phyloP scores from a whole-genome alignment of 495 filamentous ascomycete genomes.

The Annulohypoxylon moriforme region DNA sequence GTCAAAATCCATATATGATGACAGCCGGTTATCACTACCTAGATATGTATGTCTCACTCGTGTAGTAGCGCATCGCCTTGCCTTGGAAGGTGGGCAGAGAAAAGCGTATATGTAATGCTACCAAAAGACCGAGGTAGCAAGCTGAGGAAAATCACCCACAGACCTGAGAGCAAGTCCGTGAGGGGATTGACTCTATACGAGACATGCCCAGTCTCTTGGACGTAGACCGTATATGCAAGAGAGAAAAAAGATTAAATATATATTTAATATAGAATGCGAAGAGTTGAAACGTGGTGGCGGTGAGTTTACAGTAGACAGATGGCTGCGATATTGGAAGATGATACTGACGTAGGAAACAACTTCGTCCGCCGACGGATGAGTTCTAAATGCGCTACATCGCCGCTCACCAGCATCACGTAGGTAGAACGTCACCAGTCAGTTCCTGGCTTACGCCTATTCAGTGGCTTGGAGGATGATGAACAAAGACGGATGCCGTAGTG shows the following conservation, averaged over 20 bases:
- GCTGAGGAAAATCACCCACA: not conserved
- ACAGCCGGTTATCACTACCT: not conserved
- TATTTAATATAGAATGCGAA: not conserved
- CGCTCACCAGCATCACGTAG: not conserved
- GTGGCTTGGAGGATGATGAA: not conserved
- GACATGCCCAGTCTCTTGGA: not conserved
- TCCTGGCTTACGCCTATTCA: not conserved
- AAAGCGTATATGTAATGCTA: constrained; percentile 4
- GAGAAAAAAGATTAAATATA: not conserved
- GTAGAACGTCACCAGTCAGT: not conserved
- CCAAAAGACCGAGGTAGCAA: not conserved
- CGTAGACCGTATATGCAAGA: not conserved
- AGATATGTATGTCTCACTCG: not conserved
- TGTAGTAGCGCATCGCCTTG: not conserved
- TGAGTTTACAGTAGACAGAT: not conserved
- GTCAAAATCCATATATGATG: constrained; percentile 1
- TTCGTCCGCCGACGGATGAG: not conserved
- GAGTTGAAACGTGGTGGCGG: not conserved
- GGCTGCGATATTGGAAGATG: not conserved
- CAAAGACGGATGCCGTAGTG: not conserved
- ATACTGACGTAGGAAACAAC: not conserved
- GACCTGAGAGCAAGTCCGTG: not conserved
- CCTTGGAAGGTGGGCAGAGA: not conserved
- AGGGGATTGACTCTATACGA: not conserved
- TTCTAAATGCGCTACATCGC: not conserved